Evolutionary conservation across 768 basidiomycete genomes (phyloP).

Genomic region (Lactifluus echinatus): DNA sequence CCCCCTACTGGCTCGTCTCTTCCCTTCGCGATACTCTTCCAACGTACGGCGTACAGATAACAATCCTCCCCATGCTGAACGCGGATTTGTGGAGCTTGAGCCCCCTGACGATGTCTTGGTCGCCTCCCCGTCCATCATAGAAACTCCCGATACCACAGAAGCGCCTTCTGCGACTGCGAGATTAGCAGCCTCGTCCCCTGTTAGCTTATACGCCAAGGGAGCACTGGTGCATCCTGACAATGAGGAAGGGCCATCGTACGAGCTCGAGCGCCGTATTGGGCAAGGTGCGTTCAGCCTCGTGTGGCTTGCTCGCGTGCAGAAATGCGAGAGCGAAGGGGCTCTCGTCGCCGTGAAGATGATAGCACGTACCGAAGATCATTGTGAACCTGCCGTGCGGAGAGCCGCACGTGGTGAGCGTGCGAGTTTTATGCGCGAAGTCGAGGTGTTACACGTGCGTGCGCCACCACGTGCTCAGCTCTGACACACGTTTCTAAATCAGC

Average conservation of each 20-base stretch:
- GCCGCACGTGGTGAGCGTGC: conserved; percentile 15
- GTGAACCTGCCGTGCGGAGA: neutral
- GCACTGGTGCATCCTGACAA: conserved; percentile 8
- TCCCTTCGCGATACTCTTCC: conserved; percentile 18
- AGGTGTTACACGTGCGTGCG: conserved; percentile 15
- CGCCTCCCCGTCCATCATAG: neutral
- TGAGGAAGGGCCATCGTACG: conserved; percentile 26
- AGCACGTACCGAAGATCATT: conserved; percentile 4
- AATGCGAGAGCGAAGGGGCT: conserved; percentile 15
- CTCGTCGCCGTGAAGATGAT: conserved; percentile 25
- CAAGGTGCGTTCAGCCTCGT: conserved; percentile 69
- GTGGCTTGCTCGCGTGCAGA: conserved; percentile 54
- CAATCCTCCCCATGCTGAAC: neutral
- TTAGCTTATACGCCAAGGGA: neutral
- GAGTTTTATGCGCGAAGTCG: conserved; percentile 18
- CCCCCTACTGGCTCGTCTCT: conserved; percentile 16
- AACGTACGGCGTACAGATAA: conserved; percentile 5
- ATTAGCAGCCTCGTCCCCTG: neutral
- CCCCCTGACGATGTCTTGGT: conserved; percentile 5
- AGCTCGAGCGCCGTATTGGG: conserved; percentile 49
- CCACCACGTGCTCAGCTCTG: neutral
- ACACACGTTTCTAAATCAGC: neutral
- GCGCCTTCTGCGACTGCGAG: neutral
- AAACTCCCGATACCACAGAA: neutral
- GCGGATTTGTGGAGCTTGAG: conserved; percentile 15